These are phyloP conservation scores for Diutina neorugosa DNA, from an alignment of 1,139 yeast species.

Conservation along the genomic window DNA sequence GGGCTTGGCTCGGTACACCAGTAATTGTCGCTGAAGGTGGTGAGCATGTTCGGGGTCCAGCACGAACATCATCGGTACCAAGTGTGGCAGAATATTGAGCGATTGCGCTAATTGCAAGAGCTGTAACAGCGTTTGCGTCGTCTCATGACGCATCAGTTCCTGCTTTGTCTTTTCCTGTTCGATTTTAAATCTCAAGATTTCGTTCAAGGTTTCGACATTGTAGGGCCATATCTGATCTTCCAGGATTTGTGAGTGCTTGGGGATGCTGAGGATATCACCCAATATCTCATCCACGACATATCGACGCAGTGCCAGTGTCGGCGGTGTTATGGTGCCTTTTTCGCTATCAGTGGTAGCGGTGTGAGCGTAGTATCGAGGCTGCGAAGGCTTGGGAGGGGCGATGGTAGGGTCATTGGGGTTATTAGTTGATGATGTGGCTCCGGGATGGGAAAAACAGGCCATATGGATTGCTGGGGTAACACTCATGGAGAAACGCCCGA, in stretches of 20 bases:
- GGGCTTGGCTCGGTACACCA: neutral
- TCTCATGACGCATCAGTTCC: slow-evolving; percentile 2
- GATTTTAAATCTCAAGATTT: neutral
- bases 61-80: slow-evolving; percentile 3
- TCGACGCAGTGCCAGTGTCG: neutral
- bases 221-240: neutral
- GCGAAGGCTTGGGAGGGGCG: neutral
- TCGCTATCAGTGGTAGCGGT: neutral
- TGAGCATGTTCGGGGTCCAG: neutral
- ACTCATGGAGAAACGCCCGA: neutral
- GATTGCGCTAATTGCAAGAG: neutral
- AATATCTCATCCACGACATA: neutral
- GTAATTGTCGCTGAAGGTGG: neutral
- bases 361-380: neutral
- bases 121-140: neutral
- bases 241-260: neutral
- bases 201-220: neutral
- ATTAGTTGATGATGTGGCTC: neutral
- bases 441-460: neutral
- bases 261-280: slow-evolving; percentile 3
- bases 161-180: slow-evolving; percentile 3
- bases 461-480: slow-evolving; percentile 1
- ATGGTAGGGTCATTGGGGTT: neutral
- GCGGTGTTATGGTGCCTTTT: slow-evolving; percentile 3
- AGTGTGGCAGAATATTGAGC: neutral